Base-by-base conservation (phyloP, 306 rosid species). In the Begonia loranthoides region DNA sequence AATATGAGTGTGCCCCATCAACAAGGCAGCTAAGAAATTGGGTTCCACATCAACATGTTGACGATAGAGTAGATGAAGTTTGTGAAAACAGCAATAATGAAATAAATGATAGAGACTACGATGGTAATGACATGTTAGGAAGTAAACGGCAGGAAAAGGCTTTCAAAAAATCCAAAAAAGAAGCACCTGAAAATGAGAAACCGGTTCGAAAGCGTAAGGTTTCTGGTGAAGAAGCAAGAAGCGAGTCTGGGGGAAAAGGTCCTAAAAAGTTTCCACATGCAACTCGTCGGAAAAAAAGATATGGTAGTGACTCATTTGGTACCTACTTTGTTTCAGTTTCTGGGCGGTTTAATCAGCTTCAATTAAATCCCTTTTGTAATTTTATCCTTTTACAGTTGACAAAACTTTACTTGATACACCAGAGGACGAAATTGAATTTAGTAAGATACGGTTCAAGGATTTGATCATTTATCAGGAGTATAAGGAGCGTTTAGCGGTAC, bases 191-290 rank as follows among this genome's bases (percentile, higher is more conserved):
- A 68, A 72, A 60, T 60, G 80, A 66, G 55, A 83, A 90, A 67
- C 52, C 71, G 6, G 57, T 66, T 58, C 63, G 17, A 47, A 90
- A 74, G 60, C 70, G 65, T 22, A 78, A 74, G 65, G 70, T 40
- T 58, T 61, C 58, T 46, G 66, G 66, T 45, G 72, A 65, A 66
- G 82, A 57, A 63, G 80, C 59, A 74, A 49, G 22, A 43, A 77
- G 77, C 47, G 49, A 53, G 38, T 47, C 50, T 15, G 43, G 61
- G 5, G 52, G 68, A 66, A 55, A 70, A 55, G 77, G 76, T 58
- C 78, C 71, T 16, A 82, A 82, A 66, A 90, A 69, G 67, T 82
- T 90, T 60, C 49, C 88, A 13, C 94, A 80, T 78, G 72, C 94
- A 51, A 73, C 92, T 64, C 78, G 74, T 22, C 89, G 80, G 48